Evolutionary conservation across 2,329 filamentous ascomycete genomes (phyloP).

Genomic region (Metarhizium guizhouense): DNA sequence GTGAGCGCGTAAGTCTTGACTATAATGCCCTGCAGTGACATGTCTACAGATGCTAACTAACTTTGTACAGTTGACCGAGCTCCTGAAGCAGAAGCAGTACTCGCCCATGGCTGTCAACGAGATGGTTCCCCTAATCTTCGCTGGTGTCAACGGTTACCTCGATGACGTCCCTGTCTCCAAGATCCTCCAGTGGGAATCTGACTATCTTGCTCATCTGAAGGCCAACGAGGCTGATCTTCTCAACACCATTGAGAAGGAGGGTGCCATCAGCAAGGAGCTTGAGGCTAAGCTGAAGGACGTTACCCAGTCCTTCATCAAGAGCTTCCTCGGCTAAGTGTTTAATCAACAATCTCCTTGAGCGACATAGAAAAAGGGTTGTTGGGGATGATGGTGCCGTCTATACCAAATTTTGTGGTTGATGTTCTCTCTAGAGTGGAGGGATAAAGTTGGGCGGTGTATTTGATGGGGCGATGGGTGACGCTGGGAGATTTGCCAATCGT

Average conservation of each 20-base stretch:
- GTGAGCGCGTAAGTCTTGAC: slow-evolving; percentile 72
- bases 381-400: slow-evolving; percentile 39
- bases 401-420: slow-evolving; percentile 37
- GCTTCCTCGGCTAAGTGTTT: slow-evolving; percentile 57
- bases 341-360: slow-evolving; percentile 19
- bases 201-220: slow-evolving; percentile 89
- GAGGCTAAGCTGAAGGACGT: slow-evolving; percentile 76
- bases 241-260: slow-evolving; percentile 88
- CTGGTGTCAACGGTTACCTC: slow-evolving; percentile 96
- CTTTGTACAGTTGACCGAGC: slow-evolving; percentile 66
- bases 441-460: slow-evolving; percentile 35
- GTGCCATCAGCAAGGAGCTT: slow-evolving; percentile 87
- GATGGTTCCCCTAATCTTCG: slow-evolving; percentile 99
- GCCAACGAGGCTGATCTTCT: slow-evolving; percentile 81
- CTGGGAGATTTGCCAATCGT: slow-evolving; percentile 37
- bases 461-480: slow-evolving; percentile 37
- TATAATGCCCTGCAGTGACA: neutral
- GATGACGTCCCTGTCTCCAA: slow-evolving; percentile 83
- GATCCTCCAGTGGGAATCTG: slow-evolving; percentile 88
- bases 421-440: slow-evolving; percentile 34
- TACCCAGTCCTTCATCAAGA: slow-evolving; percentile 80
- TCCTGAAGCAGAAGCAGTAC: slow-evolving; percentile 99
- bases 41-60: slow-evolving; percentile 9
- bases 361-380: slow-evolving; percentile 22
- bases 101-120: slow-evolving; percentile 97